Percentiles rank a stretch among this genome's conserved stretches.
phyloP scores from a whole-genome alignment of 2,329 filamentous ascomycete species.

The Colletotrichum gloeosporioides region DNA sequence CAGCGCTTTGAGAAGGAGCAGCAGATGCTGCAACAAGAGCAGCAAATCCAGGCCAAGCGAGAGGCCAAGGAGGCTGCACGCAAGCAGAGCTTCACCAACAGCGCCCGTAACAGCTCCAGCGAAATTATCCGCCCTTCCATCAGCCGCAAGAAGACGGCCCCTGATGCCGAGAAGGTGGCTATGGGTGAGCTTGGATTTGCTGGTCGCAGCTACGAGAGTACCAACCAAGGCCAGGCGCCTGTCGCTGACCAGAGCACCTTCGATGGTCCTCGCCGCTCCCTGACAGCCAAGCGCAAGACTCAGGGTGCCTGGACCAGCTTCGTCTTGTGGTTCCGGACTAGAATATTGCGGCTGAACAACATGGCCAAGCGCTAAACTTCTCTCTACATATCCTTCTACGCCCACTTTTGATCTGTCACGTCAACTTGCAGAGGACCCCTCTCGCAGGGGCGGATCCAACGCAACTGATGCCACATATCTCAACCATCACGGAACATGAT shows the following conservation, averaged over 20 bases:
- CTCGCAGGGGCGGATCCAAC: neutral
- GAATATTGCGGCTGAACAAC: conserved; percentile 46
- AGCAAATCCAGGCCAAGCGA: conserved; percentile 2
- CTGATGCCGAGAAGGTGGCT: conserved; percentile 44
- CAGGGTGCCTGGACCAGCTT: conserved; percentile 68
- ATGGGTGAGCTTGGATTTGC: conserved; percentile 36
- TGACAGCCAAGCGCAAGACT: conserved; percentile 63
- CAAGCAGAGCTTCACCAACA: conserved; percentile 42
- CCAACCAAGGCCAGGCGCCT: conserved; percentile 36
- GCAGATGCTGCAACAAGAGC: conserved; percentile 26
- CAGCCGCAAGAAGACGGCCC: conserved; percentile 31
- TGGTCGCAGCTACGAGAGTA: conserved; percentile 52
- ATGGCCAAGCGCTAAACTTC: conserved; percentile 27
- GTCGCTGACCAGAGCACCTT: conserved; percentile 50
- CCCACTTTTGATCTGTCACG: neutral
- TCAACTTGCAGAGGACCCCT: neutral
- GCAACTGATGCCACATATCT: neutral
- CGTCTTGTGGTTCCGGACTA: conserved; percentile 68
- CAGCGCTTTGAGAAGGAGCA: conserved; percentile 53
- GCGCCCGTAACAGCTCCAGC: conserved; percentile 33
- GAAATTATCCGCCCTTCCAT: conserved; percentile 32
- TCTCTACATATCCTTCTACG: neutral
- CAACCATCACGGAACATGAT: neutral
- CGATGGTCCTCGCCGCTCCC: conserved; percentile 45
- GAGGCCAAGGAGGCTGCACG: conserved; percentile 32